Percentiles rank a stretch among this genome's conserved stretches.
Conservation (phyloP, 768 basidiomycete genomes). For the Lentinula detonsa region DNA sequence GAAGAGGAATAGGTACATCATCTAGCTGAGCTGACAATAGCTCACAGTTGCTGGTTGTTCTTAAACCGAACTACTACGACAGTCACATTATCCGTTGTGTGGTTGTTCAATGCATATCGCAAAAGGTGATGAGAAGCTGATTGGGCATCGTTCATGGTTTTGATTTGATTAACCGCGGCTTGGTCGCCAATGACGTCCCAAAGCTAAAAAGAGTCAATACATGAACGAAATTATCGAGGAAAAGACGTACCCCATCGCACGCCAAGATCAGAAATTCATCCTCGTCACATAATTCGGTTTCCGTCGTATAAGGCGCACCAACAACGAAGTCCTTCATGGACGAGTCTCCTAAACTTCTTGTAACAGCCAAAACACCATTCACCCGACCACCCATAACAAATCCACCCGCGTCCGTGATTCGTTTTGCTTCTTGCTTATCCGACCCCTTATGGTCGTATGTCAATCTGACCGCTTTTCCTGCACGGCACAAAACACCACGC, state of each 20-base stretch:
- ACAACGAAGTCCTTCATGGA: constrained; percentile 99
- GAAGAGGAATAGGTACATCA: constrained; percentile 11
- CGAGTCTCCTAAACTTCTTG: constrained; percentile 91
- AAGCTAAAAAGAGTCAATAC: constrained; percentile 44
- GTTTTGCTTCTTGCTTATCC: constrained; percentile 95
- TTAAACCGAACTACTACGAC: constrained; percentile 86
- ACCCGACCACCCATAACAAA: constrained; percentile 99
- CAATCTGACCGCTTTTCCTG: constrained; percentile 84
- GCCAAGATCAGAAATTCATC: constrained; percentile 96
- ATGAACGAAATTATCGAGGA: constrained; percentile 2
- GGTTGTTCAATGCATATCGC: constrained; percentile 79
- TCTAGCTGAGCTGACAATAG: not conserved
- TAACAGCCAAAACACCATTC: constrained; percentile 95
- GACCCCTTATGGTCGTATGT: constrained; percentile 99
- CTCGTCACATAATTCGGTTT: constrained; percentile 82
- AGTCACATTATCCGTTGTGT: constrained; percentile 94
- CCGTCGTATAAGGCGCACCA: constrained; percentile 97
- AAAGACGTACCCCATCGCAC: constrained; percentile 84
- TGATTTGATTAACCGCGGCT: constrained; percentile 80
- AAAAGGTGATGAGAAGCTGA: constrained; percentile 70
- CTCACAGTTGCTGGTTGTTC: constrained; percentile 13
- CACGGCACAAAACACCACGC: constrained; percentile 86
- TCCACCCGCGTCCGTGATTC: constrained; percentile 96
- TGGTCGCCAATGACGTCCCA: constrained; percentile 97
- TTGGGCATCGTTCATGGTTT: constrained; percentile 69